Conservation (phyloP, 257 asterid species). For the Handroanthus guayacan region DNA sequence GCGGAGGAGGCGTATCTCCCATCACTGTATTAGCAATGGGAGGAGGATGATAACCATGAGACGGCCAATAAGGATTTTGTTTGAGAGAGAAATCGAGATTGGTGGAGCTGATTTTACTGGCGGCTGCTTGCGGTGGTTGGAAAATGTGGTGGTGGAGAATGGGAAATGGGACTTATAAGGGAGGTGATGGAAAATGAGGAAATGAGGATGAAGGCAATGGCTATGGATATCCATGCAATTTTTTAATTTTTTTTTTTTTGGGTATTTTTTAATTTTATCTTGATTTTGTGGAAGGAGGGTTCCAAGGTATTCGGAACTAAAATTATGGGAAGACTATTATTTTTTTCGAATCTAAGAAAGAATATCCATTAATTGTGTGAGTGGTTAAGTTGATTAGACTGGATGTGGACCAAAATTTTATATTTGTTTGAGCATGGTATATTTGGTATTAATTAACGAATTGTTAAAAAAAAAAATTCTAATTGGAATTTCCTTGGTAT, state of each 20-base stretch:
- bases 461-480: no score
- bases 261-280: background rate
- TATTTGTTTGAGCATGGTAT: no score
- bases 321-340: background rate
- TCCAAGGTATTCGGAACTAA: conserved; percentile 39
- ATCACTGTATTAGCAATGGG: conserved; percentile 57
- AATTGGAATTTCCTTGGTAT: no score
- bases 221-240: background rate
- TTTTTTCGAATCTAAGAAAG: no score
- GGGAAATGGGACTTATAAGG: background rate
- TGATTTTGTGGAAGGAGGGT: conserved; percentile 24
- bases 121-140: background rate
- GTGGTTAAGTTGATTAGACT: no score
- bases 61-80: background rate
- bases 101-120: background rate
- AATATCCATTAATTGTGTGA: no score
- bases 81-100: background rate
- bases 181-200: background rate
- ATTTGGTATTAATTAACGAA: no score
- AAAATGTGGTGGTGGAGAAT: conserved; percentile 17
- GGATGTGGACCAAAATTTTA: no score
- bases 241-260: background rate
- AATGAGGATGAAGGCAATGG: background rate
- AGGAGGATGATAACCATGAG: conserved; percentile 15
- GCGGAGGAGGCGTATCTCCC: conserved; percentile 60